A percentile compares a stretch with the other conserved stretches of the same genome.
Conservation (phyloP, 192 early-diverging fungal genomes). For the Gamsiella multidivaricata region DNA sequence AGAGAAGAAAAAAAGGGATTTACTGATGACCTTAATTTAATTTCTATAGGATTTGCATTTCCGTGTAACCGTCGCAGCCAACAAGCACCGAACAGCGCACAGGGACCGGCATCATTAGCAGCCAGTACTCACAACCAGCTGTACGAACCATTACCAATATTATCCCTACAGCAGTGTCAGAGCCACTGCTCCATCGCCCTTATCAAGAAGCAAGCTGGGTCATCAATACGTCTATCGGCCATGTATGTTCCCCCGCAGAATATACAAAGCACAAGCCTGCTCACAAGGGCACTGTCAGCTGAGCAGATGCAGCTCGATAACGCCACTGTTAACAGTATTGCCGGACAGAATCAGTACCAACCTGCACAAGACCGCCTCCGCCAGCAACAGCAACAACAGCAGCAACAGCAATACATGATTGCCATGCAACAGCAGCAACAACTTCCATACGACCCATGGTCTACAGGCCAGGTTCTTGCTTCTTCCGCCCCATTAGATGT, state of each 20-base stretch:
- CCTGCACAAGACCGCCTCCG: no score
- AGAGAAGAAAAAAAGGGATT: neutral
- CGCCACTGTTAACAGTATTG: neutral
- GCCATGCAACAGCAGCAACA: constrained; percentile 5
- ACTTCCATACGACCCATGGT: constrained; percentile 1
- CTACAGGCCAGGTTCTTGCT: neutral
- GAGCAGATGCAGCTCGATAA: constrained; percentile 19
- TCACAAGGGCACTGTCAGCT: constrained; percentile 35
- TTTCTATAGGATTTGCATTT: neutral
- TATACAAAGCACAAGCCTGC: constrained; percentile 27
- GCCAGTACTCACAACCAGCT: no score
- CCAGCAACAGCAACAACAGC: neutral
- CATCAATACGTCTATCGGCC: no score
- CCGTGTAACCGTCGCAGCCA: constrained; percentile 4
- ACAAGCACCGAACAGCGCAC: no score
- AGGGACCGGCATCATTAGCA: no score
- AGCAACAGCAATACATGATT: neutral
- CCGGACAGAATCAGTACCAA: constrained; percentile 5
- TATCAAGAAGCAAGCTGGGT: no score
- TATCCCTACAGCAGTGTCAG: no score
- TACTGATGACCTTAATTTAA: neutral
- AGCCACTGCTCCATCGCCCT: neutral
- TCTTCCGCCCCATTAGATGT: constrained; percentile 15
- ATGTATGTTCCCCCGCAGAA: constrained; percentile 38
- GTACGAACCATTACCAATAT: no score